Percentiles rank a stretch among this genome's conserved stretches.
phyloP scores from a whole-genome alignment of 495 filamentous ascomycete genomes.

The Penicillium diatomitis region DNA sequence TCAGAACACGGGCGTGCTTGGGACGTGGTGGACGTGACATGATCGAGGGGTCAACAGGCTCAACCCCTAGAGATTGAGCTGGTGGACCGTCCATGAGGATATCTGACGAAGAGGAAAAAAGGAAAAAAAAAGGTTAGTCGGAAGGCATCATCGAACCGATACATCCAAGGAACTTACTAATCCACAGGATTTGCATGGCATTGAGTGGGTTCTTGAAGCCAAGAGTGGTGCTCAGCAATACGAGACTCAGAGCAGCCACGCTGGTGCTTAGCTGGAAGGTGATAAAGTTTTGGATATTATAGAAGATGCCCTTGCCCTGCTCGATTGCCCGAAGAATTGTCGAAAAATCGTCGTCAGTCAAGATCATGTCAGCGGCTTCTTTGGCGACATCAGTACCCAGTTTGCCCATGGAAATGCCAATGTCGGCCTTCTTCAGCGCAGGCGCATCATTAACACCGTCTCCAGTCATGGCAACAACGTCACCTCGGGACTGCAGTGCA shows the following conservation, averaged over 20 bases:
- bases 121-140: constrained; percentile 18
- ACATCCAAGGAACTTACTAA: constrained; percentile 58
- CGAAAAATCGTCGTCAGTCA: constrained; percentile 96
- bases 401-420: constrained; percentile 93
- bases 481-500: constrained; percentile 84
- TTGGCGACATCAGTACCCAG: constrained; percentile 97
- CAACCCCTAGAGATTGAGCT: constrained; percentile 92
- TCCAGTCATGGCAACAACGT: constrained; percentile 98
- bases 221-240: constrained; percentile 81
- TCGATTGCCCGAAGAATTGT: constrained; percentile 95
- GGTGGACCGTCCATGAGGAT: constrained; percentile 99
- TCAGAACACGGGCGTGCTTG: constrained; percentile 77
- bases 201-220: constrained; percentile 93
- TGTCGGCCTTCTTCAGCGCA: constrained; percentile 93
- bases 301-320: constrained; percentile 98
- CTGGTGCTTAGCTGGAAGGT: constrained; percentile 98
- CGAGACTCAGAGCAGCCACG: constrained; percentile 84
- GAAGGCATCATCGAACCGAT: background rate
- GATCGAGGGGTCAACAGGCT: constrained; percentile 87
- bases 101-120: constrained; percentile 47
- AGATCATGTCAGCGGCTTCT: constrained; percentile 98
- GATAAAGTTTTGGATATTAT: constrained; percentile 98
- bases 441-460: constrained; percentile 98
- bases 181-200: constrained; percentile 99
- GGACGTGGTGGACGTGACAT: constrained; percentile 87